Percentiles rank a stretch among this genome's conserved stretches.
Evolutionary conservation across 768 basidiomycete genomes (phyloP).

Genomic region (Tylopilus intermedius): DNA sequence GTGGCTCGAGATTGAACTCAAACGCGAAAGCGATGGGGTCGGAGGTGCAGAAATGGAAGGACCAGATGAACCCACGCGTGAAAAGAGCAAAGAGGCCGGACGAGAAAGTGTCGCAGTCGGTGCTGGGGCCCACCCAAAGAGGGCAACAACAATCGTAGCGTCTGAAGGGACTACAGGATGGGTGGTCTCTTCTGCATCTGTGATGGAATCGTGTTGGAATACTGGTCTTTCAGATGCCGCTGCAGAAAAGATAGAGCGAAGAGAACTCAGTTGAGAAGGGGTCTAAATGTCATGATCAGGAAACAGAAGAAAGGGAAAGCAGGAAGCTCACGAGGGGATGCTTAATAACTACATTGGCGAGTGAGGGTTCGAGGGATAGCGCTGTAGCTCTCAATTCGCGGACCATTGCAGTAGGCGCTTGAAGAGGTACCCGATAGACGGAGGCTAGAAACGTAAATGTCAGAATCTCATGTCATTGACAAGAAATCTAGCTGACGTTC

Average conservation of each 20-base stretch:
- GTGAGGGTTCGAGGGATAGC: slow-evolving; percentile 43
- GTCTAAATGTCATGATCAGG: slow-evolving; percentile 40
- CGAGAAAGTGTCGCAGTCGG: slow-evolving; percentile 23
- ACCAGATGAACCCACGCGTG: slow-evolving; percentile 24
- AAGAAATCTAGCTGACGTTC: slow-evolving; percentile 48
- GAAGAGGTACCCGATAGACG: slow-evolving; percentile 71
- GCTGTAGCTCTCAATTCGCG: slow-evolving; percentile 58
- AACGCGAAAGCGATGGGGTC: slow-evolving; percentile 30
- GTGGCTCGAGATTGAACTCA: slow-evolving; percentile 28
- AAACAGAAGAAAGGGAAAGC: background rate
- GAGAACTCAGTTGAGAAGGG: slow-evolving; percentile 48
- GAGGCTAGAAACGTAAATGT: slow-evolving; percentile 38
- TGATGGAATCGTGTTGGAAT: slow-evolving; percentile 25
- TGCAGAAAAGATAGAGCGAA: slow-evolving; percentile 43
- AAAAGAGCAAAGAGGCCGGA: slow-evolving; percentile 18
- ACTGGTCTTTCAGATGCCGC: slow-evolving; percentile 22
- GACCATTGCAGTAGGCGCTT: slow-evolving; percentile 59
- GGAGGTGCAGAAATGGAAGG: slow-evolving; percentile 29
- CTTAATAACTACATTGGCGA: slow-evolving; percentile 54
- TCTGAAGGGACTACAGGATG: slow-evolving; percentile 30
- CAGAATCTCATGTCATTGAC: background rate
- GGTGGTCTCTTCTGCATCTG: slow-evolving; percentile 9
- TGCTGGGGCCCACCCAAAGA: slow-evolving; percentile 47
- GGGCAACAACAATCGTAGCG: slow-evolving; percentile 36
- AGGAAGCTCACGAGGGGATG: slow-evolving; percentile 62